Evolutionary conservation across 257 asterid species (phyloP).

Genomic region (Lycium ferocissimum): DNA sequence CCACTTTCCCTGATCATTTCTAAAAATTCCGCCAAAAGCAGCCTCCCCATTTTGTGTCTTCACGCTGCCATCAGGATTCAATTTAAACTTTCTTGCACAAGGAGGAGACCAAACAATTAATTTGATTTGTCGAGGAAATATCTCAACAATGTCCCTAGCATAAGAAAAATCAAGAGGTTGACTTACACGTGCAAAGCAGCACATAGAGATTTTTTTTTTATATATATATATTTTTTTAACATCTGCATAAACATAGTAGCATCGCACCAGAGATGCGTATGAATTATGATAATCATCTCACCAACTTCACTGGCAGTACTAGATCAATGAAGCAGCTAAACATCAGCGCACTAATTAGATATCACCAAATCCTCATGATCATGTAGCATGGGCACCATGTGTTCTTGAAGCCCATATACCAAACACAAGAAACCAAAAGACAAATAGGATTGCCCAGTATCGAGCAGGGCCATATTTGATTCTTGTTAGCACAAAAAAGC

Average conservation of each 20-base stretch:
- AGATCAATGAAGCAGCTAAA: neutral
- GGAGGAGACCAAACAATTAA: too few species aligned
- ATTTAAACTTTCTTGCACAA: too few species aligned
- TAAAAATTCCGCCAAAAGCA: too few species aligned
- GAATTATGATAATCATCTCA: neutral
- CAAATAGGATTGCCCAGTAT: constrained; percentile 75
- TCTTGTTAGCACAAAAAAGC: constrained; percentile 90
- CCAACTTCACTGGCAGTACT: neutral
- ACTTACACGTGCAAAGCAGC: neutral
- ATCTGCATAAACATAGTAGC: neutral
- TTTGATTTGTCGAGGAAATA: too few species aligned
- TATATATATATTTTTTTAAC: too few species aligned
- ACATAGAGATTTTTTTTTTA: neutral
- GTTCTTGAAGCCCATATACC: too few species aligned
- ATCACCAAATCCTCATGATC: too few species aligned
- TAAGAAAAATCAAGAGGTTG: neutral
- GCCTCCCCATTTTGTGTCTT: too few species aligned
- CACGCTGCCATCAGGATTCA: too few species aligned
- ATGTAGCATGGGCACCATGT: too few species aligned
- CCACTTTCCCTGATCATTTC: too few species aligned
- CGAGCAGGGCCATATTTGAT: constrained; percentile 95
- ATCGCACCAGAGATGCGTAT: neutral
- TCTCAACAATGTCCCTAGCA: neutral
- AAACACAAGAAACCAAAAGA: too few species aligned
- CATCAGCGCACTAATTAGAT: neutral